Base-by-base conservation (phyloP, 768 basidiomycete species). In the Exidia glandulosa region DNA sequence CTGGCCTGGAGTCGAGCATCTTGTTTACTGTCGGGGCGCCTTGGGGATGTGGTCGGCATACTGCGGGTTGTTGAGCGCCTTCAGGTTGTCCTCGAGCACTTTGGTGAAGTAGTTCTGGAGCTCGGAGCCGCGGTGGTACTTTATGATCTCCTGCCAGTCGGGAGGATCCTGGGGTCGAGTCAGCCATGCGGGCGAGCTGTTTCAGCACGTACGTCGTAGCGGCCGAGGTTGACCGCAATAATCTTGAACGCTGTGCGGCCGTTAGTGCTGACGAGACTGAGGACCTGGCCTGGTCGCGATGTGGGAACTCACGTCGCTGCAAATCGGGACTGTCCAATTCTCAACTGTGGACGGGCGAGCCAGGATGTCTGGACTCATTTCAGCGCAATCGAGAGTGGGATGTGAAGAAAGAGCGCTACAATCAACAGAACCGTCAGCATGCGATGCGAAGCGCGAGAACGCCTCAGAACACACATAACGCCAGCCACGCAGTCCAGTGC, bases 81-180 rank as follows among this genome's bases (percentile, higher is more conserved):
- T 98, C 70, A 98, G 77, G 69, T 99, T 94, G 74, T 99, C 96
- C 73, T 98, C 96, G n/a, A 99, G 81, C 4, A 98, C 93, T 74
- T 98, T 98, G 57, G 96, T 99, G 75, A 99, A 99, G 77, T 98
- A 99, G 71, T 99, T 99, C 70, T 99, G 96, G 27, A 99, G 81
- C 74, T 99, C 96, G 7, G 94, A 97, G 58, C 96, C 96, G 63
- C 96, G 87, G 82, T 97, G n/a, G n/a, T n/a, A n/a, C n/a, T n/a
- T n/a, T n/a, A n/a, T n/a, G n/a, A n/a, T n/a, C n/a, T n/a, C n/a
- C n/a, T n/a, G n/a, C n/a, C n/a, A 99, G 71, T 99, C 74, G 95
- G 94, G 57, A 99, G 76, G 65, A 99, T 97, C 70, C 97, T n/a
- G n/a, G n/a, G n/a, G n/a, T n/a, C 96, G 71, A 92, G 87, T 96